Evolutionary conservation across 441 rosid genomes (phyloP).

Genomic region (Gossypium gossypioides): DNA sequence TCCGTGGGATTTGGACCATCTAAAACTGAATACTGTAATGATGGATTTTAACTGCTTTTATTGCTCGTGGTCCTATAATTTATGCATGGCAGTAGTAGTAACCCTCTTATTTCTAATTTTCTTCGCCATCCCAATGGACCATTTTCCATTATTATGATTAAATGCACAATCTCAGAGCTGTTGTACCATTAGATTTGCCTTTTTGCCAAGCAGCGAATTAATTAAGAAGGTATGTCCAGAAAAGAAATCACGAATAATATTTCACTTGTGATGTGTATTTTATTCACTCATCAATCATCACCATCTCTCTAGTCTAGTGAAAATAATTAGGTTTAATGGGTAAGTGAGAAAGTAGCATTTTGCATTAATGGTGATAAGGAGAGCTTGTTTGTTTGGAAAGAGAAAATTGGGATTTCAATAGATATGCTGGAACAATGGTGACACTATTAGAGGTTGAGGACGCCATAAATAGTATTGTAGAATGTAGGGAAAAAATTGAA

Average conservation of each 20-base stretch:
- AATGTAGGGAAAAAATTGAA: not conserved
- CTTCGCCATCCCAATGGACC: slow-evolving; percentile 18
- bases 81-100: slow-evolving; percentile 14
- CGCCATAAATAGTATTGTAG: not conserved
- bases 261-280: not conserved
- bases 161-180: slow-evolving; percentile 8
- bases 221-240: not conserved
- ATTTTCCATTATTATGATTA: slow-evolving; percentile 17
- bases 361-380: not conserved
- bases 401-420: not conserved
- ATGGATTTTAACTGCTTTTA: slow-evolving; percentile 17
- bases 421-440: not conserved
- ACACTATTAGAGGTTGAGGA: not conserved
- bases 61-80: slow-evolving; percentile 29
- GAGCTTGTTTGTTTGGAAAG: not conserved
- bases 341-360: not conserved
- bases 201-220: not conserved
- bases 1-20: slow-evolving; percentile 26
- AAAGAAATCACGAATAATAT: not conserved
- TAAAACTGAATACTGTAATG: not conserved
- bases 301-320: not conserved
- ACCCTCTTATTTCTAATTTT: slow-evolving; percentile 13
- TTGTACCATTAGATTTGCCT: not conserved
- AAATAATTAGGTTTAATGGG: not conserved
- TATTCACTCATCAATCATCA: not conserved